phyloP scores from a whole-genome alignment of 2,329 filamentous ascomycete genomes.

The Penicillium concentricum region DNA sequence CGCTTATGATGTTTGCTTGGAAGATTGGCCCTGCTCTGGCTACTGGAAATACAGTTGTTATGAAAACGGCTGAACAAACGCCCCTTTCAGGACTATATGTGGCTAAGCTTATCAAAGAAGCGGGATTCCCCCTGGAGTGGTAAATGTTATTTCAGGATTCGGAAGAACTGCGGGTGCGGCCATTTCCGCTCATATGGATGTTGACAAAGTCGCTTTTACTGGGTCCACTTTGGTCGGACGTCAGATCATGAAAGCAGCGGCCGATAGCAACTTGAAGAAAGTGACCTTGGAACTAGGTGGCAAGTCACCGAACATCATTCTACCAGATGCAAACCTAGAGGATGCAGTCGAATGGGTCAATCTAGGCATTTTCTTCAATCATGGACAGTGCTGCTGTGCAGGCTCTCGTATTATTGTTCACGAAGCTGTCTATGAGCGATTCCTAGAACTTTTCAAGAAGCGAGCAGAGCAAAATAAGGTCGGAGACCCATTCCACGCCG shows the following conservation, averaged over 20 bases:
- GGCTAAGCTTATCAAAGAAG: slow-evolving; percentile 54
- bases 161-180: slow-evolving; percentile 73
- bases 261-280: slow-evolving; percentile 62
- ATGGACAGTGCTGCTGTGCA: slow-evolving; percentile 59
- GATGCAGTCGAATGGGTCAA: slow-evolving; percentile 67
- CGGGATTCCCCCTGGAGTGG: slow-evolving; percentile 61
- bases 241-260: slow-evolving; percentile 59
- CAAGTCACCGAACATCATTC: slow-evolving; percentile 61
- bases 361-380: slow-evolving; percentile 52
- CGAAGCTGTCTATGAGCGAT: slow-evolving; percentile 81
- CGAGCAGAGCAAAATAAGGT: slow-evolving; percentile 71
- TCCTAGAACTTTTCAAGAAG: slow-evolving; percentile 74
- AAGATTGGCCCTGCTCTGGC: slow-evolving; percentile 72
- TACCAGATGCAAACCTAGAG: slow-evolving; percentile 61
- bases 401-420: slow-evolving; percentile 77
- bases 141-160: slow-evolving; percentile 67
- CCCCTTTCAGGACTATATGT: slow-evolving; percentile 63
- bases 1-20: slow-evolving; percentile 78
- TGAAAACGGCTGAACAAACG: slow-evolving; percentile 66
- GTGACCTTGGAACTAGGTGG: slow-evolving; percentile 65
- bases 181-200: slow-evolving; percentile 59
- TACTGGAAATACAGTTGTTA: slow-evolving; percentile 59
- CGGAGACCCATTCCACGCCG: slow-evolving; percentile 73
- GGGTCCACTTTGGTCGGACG: slow-evolving; percentile 60
- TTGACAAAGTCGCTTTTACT: slow-evolving; percentile 64